These are phyloP conservation scores for Pisolithus albus DNA, from an alignment of 768 basidiomycete genomes.

Conservation along the genomic window DNA sequence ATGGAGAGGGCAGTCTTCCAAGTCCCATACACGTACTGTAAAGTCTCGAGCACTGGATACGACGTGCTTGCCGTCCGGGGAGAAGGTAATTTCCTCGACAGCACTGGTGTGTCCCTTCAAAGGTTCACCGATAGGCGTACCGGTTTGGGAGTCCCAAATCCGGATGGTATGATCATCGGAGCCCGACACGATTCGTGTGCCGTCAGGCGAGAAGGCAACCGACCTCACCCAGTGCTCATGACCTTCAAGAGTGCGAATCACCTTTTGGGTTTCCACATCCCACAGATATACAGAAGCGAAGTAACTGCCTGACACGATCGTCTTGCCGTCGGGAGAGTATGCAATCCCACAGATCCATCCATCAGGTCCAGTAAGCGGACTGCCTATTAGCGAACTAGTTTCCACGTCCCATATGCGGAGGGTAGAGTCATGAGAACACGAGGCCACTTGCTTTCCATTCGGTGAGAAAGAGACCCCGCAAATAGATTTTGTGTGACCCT, in stretches of 20 bases:
- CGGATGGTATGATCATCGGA: constrained; percentile 3
- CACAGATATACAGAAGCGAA: not conserved
- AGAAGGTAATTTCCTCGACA: not conserved
- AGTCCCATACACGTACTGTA: constrained; percentile 6
- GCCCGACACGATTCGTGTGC: constrained; percentile 1
- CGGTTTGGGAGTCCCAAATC: constrained; percentile 1
- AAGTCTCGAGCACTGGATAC: not conserved
- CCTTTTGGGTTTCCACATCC: not conserved
- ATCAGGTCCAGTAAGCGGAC: constrained; percentile 1
- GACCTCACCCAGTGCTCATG: not conserved
- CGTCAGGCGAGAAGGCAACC: constrained; percentile 8
- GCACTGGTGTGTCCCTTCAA: not conserved
- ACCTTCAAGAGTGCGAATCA: not conserved
- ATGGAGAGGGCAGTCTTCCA: not conserved
- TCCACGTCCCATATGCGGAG: constrained; percentile 3
- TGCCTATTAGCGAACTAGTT: constrained; percentile 2
- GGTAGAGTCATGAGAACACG: not conserved
- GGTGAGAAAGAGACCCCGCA: constrained; percentile 2
- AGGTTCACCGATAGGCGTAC: not conserved
- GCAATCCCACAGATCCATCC: constrained; percentile 1
- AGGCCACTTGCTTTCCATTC: not conserved
- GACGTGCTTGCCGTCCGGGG: constrained; percentile 1
- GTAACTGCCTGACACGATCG: constrained; percentile 3
- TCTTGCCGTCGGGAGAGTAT: constrained; percentile 6
- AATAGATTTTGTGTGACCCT: not conserved